phyloP scores from a whole-genome alignment of 2,329 filamentous ascomycete species.

The Alternaria rosae region DNA sequence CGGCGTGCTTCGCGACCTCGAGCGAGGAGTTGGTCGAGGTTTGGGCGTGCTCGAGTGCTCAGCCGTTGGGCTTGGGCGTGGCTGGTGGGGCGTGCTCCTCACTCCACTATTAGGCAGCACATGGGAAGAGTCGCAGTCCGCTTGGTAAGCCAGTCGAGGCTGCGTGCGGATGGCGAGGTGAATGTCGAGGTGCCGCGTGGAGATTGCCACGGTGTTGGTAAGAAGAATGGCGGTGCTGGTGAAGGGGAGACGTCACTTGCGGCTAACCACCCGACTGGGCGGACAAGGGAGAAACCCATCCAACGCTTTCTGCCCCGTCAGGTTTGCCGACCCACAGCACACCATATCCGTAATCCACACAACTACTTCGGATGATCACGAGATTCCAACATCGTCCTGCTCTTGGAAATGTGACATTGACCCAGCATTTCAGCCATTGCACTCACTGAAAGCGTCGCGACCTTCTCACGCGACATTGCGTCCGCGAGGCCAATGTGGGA shows the following conservation, averaged over 20 bases:
- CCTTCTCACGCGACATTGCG: neutral
- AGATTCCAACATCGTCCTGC: neutral
- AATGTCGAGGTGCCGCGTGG: slow-evolving; percentile 19
- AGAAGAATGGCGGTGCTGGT: slow-evolving; percentile 27
- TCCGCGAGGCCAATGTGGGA: neutral
- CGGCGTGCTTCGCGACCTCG: slow-evolving; percentile 17
- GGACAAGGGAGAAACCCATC: slow-evolving; percentile 20
- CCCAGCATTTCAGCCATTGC: neutral
- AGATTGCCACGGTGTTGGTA: slow-evolving; percentile 25
- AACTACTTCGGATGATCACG: neutral
- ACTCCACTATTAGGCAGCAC: slow-evolving; percentile 38
- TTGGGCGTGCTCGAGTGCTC: slow-evolving; percentile 14
- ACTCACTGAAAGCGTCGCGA: neutral
- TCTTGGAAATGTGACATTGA: neutral
- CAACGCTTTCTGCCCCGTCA: slow-evolving; percentile 1
- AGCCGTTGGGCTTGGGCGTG: slow-evolving; percentile 21
- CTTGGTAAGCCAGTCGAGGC: slow-evolving; percentile 12
- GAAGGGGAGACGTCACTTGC: slow-evolving; percentile 35
- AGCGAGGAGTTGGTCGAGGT: slow-evolving; percentile 21
- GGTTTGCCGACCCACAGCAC: slow-evolving; percentile 2
- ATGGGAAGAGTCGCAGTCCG: slow-evolving; percentile 29
- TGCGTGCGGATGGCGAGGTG: slow-evolving; percentile 7
- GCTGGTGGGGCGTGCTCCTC: slow-evolving; percentile 34
- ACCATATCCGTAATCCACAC: neutral
- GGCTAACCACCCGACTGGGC: slow-evolving; percentile 31